Evolutionary conservation across 768 basidiomycete genomes (phyloP).

Genomic region (Gloeophyllum trabeum): DNA sequence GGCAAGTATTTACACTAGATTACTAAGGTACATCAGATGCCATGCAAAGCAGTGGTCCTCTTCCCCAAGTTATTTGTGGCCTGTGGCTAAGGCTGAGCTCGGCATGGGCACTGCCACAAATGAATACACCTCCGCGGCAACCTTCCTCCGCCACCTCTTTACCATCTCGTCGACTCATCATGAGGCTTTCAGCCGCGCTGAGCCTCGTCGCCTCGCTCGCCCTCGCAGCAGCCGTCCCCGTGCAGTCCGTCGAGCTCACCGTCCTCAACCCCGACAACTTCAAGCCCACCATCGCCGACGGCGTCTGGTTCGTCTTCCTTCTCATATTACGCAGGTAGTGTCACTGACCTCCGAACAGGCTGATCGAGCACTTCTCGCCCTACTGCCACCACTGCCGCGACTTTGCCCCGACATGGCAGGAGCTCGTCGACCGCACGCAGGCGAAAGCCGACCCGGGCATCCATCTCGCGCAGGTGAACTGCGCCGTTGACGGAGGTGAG

Average conservation of each 20-base stretch:
- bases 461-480: conserved; percentile 74
- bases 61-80: no score
- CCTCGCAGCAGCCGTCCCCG: conserved; percentile 7
- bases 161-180: no score
- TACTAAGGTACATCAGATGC: no score
- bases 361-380: conserved; percentile 84
- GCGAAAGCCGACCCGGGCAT: conserved; percentile 36
- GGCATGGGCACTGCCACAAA: no score
- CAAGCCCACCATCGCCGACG: conserved; percentile 33
- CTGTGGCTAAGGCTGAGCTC: no score
- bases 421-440: conserved; percentile 43
- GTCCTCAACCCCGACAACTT: conserved; percentile 54
- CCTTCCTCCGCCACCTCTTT: no score
- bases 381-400: conserved; percentile 70
- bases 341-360: conserved; percentile 23
- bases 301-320: conserved; percentile 41
- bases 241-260: conserved; percentile 12
- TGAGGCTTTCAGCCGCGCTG: background rate
- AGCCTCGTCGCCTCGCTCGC: background rate
- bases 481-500: conserved; percentile 67
- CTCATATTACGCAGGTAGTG: background rate
- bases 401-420: conserved; percentile 78
- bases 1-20: no score
- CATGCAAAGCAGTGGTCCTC: no score
- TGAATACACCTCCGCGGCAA: no score